Percentiles rank a stretch among this genome's conserved stretches.
These are phyloP conservation scores for Suhomyces terraborum DNA, from an alignment of 1,139 yeast genomes.

Conservation along the genomic window DNA sequence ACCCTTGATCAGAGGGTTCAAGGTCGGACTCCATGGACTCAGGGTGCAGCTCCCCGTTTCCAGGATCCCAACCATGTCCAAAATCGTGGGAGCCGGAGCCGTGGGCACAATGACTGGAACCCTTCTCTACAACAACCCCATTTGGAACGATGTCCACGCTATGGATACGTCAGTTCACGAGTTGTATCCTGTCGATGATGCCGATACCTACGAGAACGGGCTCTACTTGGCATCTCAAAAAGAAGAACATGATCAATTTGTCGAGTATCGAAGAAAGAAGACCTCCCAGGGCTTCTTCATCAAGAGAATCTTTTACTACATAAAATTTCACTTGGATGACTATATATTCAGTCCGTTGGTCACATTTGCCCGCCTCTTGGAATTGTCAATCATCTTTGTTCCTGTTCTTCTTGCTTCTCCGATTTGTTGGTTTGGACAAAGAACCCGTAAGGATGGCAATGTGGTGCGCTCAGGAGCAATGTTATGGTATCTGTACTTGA, in stretches of 20 bases:
- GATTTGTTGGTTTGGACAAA: slow-evolving; percentile 60
- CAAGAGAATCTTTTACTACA: slow-evolving; percentile 32
- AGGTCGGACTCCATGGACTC: neutral
- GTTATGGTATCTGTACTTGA: slow-evolving; percentile 69
- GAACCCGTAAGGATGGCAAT: slow-evolving; percentile 32
- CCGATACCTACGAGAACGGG: slow-evolving; percentile 72
- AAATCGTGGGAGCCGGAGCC: slow-evolving; percentile 3
- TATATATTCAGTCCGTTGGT: slow-evolving; percentile 66
- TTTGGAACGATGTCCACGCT: slow-evolving; percentile 37
- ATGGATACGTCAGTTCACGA: slow-evolving; percentile 39
- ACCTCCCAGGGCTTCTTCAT: slow-evolving; percentile 27
- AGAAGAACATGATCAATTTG: slow-evolving; percentile 41
- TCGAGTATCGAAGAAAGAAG: slow-evolving; percentile 26
- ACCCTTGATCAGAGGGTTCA: slow-evolving; percentile 3
- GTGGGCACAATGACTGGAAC: slow-evolving; percentile 8
- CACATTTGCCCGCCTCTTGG: slow-evolving; percentile 68
- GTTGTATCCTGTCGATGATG: slow-evolving; percentile 44
- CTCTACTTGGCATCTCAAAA: slow-evolving; percentile 61
- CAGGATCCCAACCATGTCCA: neutral
- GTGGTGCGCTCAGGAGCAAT: slow-evolving; percentile 61
- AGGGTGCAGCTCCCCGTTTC: neutral
- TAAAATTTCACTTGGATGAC: slow-evolving; percentile 51
- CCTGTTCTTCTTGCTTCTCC: slow-evolving; percentile 74
- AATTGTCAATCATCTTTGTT: slow-evolving; percentile 63
- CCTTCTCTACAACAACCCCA: slow-evolving; percentile 6